Evolutionary conservation across 2,329 filamentous ascomycete species (phyloP).

Genomic region (Colletotrichum lupini): DNA sequence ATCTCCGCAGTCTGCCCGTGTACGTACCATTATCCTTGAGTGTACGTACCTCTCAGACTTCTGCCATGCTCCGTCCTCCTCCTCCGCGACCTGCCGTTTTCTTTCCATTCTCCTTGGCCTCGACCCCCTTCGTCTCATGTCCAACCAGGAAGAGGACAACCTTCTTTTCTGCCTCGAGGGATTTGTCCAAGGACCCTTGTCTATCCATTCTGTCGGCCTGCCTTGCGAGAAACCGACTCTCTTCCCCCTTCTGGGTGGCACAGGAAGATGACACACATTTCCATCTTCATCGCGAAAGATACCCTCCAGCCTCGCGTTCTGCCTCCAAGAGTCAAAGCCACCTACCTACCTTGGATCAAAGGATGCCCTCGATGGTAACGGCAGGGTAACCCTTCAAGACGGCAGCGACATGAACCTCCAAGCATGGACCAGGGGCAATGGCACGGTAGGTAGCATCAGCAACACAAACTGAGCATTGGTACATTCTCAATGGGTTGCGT

Average conservation of each 20-base stretch:
- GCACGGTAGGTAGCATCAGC: background rate
- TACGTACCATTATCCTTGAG: background rate
- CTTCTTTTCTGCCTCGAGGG: background rate
- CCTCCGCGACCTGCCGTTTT: slow-evolving; percentile 5
- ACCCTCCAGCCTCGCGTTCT: background rate
- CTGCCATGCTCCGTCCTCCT: background rate
- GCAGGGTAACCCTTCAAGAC: slow-evolving; percentile 1
- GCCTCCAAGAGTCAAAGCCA: background rate
- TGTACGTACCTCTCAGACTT: too few relatives aligned
- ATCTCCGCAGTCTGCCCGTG: slow-evolving; percentile 8
- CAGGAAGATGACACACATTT: background rate
- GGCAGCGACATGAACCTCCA: background rate
- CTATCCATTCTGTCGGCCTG: background rate
- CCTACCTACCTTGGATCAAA: background rate
- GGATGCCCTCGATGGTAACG: background rate
- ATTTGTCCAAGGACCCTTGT: background rate
- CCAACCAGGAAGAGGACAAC: slow-evolving; percentile 1
- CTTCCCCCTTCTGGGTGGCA: background rate
- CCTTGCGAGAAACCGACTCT: slow-evolving; percentile 1
- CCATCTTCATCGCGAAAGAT: background rate
- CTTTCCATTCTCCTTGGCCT: background rate
- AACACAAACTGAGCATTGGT: background rate
- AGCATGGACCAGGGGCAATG: slow-evolving; percentile 17
- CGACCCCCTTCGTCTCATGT: slow-evolving; percentile 25
- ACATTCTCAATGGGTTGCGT: background rate